phyloP scores from a whole-genome alignment of 441 rosid species.

The Adansonia grandidieri region DNA sequence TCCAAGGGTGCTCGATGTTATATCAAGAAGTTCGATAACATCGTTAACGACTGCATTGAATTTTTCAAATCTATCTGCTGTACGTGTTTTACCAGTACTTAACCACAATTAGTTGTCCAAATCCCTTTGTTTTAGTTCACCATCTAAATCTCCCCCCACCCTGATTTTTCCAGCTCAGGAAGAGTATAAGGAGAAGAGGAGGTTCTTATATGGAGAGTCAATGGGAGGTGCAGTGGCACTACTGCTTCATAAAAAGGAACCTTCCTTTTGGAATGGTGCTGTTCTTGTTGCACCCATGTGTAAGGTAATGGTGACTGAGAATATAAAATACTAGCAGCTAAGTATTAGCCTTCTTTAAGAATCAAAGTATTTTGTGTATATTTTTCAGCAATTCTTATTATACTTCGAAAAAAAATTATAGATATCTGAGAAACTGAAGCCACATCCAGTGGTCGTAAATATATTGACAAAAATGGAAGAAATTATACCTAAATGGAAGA shows the following conservation, averaged over 20 bases:
- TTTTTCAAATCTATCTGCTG: conserved; percentile 83
- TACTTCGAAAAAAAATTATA: conserved; percentile 18
- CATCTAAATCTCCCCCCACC: background rate
- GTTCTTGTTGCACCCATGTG: conserved; percentile 99
- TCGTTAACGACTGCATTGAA: conserved; percentile 70
- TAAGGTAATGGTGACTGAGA: conserved; percentile 56
- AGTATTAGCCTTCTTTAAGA: background rate
- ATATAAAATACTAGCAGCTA: background rate
- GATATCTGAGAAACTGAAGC: conserved; percentile 97
- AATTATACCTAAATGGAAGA: conserved; percentile 95
- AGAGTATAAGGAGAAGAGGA: conserved; percentile 59
- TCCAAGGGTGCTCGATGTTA: conserved; percentile 91
- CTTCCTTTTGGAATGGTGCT: conserved; percentile 81
- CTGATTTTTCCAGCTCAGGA: conserved; percentile 52
- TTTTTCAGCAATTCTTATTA: background rate
- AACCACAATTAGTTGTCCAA: background rate
- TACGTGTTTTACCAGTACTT: conserved; percentile 26
- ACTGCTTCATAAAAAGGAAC: conserved; percentile 80
- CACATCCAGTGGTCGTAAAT: conserved; percentile 82
- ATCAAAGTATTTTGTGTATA: background rate
- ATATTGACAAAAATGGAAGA: conserved; percentile 79
- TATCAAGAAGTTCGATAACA: conserved; percentile 76
- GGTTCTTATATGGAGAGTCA: conserved; percentile 94
- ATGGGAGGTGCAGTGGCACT: conserved; percentile 98
- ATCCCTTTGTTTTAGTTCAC: background rate